Evolutionary conservation across 352 stramenopile genomes (phyloP), one percentile per base, ranked within the genome.

Genomic region (Bremia lactucae): DNA sequence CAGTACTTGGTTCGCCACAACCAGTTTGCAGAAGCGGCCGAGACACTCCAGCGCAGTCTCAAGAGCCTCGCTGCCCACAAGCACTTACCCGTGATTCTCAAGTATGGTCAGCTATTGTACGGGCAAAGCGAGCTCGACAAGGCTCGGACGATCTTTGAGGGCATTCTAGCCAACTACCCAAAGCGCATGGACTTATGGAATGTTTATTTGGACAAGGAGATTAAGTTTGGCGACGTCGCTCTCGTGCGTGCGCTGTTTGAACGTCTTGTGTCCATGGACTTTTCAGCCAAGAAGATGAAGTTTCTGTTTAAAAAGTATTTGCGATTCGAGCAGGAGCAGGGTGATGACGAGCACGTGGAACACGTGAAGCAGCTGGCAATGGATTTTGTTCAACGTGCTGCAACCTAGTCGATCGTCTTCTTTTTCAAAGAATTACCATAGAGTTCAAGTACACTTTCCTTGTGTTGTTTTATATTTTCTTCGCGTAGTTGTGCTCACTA

Each of bases 271-370:
- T 79, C 81, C 14, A 92, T 97, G 71, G 93, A 97, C 22, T 96
- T 97, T 34, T 95, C 75, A 6, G 79, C 95, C 48, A 97, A 97
- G 61, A 96, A 98, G 79, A 98, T 98, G 91, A 98, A 98, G 68
- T 96, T 92, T 49, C 55, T 97, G 46, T 98, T 98, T 72, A 97
- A 98, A 59, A 98, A 98, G 61, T 97, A 83, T 68, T 76, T 96
- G 49, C 59, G 76, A 18, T 94, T 97, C 43, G 94, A 98, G 71
- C 81, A 97, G 52, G 73, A 86, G 8, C 78, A 97, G 58, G 94
- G 94, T 28, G 76, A 94, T 42, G 77, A 83, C 38, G 67, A 76
- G 7, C 79, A 61, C 37, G 78, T 94, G 46, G 80, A 95, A 44
- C 69, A 83, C 49, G 94, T 98, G 37, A 97, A 98, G 72, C 73